Evolutionary conservation across 2,329 filamentous ascomycete species (phyloP), one percentile per base, ranked within the genome.

Genomic region (Teratosphaeria epicoccoides): DNA sequence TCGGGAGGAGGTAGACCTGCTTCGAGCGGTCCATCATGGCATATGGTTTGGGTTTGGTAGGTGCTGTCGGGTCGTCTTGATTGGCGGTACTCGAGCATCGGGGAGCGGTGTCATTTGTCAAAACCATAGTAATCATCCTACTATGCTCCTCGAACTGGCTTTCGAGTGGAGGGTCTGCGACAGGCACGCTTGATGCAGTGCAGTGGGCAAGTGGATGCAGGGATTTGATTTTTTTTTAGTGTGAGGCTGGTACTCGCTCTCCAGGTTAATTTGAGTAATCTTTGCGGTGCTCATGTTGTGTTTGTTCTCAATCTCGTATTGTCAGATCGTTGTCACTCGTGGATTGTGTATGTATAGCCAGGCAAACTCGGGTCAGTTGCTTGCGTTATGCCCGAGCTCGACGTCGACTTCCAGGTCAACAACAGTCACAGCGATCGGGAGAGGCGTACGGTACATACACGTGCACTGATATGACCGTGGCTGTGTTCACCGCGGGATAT

Each of bases 1-100:
- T 54, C 62, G 62, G 58, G 60, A 64, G 62, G 62, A 65, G 62
- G 63, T 64, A 65, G 63, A 64, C 63, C 56, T 58, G 62, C 59
- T 62, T 61, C 58, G 60, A 60, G 62, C 58, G 57, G 59, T 54
- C 33, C 37, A 43, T 43, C n/a, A 14, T 49, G 44, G 26, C 26
- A 49, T 47, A 22, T 9, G 20, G 25, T 26, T 29, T 28, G 24
- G 40, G 48, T 23, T 43, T 24, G 50, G 50, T 47, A 40, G 50
- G 24, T 43, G 37, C 24, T 40, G n/a, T 22, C 25, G 40, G 53
- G 53, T 56, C 56, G 56, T 57, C 60, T 62, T 61, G 44, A 57
- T 46, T 62, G 59, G 57, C 37, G 55, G 46, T 49, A 54, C 48
- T 49, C 33, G 46, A 48, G 44, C 48, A 33, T 43, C 46, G 44